Conservation (phyloP, 371 early-diverging fungal genomes). For the Apophysomyces trapeziformis region DNA sequence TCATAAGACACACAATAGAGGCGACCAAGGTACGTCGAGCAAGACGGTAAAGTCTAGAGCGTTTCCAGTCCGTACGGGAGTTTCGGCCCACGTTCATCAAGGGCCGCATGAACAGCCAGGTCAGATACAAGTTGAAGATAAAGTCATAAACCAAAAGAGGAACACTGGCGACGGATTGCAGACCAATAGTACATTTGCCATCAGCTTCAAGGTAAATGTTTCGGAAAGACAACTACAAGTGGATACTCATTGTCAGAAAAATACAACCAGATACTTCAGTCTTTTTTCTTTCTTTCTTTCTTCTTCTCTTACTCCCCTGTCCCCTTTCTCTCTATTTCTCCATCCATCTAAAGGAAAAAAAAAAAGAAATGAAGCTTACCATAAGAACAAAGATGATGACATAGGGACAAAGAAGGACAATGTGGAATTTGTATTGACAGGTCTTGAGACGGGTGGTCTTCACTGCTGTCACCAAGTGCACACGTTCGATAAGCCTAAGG, state of each 20-base stretch:
- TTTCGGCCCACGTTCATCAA: conserved; percentile 42
- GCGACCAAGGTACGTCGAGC: conserved; percentile 56
- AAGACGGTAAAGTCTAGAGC: conserved; percentile 45
- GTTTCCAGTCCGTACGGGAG: conserved; percentile 49
- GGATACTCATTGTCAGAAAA: neutral
- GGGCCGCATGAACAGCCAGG: conserved; percentile 53
- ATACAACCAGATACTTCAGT: too few species aligned
- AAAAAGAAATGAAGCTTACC: conserved; percentile 17
- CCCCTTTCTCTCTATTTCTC: too few species aligned
- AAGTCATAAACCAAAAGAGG: conserved; percentile 40
- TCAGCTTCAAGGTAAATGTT: conserved; percentile 43
- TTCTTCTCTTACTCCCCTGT: too few species aligned
- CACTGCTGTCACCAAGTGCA: conserved; percentile 29
- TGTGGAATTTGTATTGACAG: conserved; percentile 30
- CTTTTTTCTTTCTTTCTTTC: too few species aligned
- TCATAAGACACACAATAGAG: conserved; percentile 49
- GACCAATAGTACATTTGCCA: conserved; percentile 55
- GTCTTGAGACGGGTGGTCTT: conserved; percentile 25
- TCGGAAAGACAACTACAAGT: conserved; percentile 43
- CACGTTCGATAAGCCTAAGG: conserved; percentile 33
- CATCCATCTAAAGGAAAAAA: too few species aligned
- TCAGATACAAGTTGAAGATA: conserved; percentile 51
- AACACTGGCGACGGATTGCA: conserved; percentile 51
- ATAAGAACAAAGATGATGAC: conserved; percentile 52
- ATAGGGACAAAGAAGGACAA: conserved; percentile 42